phyloP scores from a whole-genome alignment of 148 eudicot genomes.

The Camellia japonica region DNA sequence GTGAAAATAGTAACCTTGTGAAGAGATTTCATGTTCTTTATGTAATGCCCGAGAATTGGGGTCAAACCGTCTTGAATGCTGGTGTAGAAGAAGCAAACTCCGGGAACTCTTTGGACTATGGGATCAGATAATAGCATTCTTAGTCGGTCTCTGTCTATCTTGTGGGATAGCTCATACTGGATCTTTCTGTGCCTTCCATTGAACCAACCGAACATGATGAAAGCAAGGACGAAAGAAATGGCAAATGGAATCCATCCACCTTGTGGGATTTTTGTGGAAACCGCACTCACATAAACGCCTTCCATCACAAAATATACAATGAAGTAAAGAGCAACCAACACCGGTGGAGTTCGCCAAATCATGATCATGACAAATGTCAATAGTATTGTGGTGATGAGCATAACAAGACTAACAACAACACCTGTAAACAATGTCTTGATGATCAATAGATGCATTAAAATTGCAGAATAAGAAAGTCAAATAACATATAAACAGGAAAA shows the following conservation, averaged over 20 bases:
- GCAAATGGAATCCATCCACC: slow-evolving; percentile 76
- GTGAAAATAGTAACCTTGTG: slow-evolving; percentile 60
- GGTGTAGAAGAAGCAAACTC: slow-evolving; percentile 66
- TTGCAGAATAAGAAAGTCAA: not conserved
- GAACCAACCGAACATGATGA: too few species aligned
- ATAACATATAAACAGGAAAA: not conserved
- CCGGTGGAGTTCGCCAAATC: slow-evolving; percentile 53
- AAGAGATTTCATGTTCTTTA: slow-evolving; percentile 59
- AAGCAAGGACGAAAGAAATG: too few species aligned
- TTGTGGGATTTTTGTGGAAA: slow-evolving; percentile 56
- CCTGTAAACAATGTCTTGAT: slow-evolving; percentile 35
- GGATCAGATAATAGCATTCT: slow-evolving; percentile 43
- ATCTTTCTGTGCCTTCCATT: too few species aligned
- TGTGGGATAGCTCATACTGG: slow-evolving; percentile 23
- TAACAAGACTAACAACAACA: slow-evolving; percentile 68
- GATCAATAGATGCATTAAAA: not conserved
- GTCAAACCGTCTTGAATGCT: slow-evolving; percentile 69
- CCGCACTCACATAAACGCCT: slow-evolving; percentile 52
- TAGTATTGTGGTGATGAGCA: slow-evolving; percentile 68
- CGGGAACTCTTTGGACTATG: slow-evolving; percentile 56
- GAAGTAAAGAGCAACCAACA: slow-evolving; percentile 47
- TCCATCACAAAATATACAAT: slow-evolving; percentile 49
- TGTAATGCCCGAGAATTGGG: slow-evolving; percentile 62
- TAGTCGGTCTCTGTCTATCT: slow-evolving; percentile 47
- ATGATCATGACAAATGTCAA: slow-evolving; percentile 64